phyloP scores from a whole-genome alignment of 495 filamentous ascomycete species.

The Penicillium robsamsonii region DNA sequence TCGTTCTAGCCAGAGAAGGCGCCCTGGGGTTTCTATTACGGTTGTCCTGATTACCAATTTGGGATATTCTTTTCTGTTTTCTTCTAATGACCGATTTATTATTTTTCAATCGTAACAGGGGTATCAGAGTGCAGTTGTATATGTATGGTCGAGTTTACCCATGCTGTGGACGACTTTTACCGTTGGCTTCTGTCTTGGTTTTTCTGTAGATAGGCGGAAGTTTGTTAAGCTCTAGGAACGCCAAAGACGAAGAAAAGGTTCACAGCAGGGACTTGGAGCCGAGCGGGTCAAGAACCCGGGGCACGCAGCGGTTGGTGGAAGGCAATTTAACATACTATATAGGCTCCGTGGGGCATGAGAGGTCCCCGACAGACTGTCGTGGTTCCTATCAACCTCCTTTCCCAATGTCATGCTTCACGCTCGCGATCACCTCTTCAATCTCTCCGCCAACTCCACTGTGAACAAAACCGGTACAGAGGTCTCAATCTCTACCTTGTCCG shows the following conservation, averaged over 20 bases:
- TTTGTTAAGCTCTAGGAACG: neutral
- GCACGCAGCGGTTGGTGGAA: neutral
- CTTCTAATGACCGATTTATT: constrained; percentile 13
- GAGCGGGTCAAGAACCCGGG: no score
- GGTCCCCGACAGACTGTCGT: neutral
- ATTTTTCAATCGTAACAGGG: neutral
- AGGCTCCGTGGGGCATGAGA: neutral
- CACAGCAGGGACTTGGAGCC: no score
- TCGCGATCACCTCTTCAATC: constrained; percentile 34
- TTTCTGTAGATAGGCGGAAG: neutral
- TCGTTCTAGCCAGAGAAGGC: constrained; percentile 28
- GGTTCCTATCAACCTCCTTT: neutral
- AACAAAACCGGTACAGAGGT: constrained; percentile 74
- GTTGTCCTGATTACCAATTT: constrained; percentile 10
- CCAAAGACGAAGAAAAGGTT: neutral
- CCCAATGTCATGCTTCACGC: neutral
- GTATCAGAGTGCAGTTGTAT: neutral
- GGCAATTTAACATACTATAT: neutral
- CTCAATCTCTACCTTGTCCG: constrained; percentile 56
- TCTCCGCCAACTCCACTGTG: constrained; percentile 68
- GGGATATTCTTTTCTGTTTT: constrained; percentile 4
- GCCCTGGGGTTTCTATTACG: constrained; percentile 20
- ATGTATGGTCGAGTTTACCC: neutral
- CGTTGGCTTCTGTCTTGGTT: neutral
- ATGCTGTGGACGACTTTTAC: neutral